Base-by-base conservation (phyloP, 768 basidiomycete species). In the Mycena metata region DNA sequence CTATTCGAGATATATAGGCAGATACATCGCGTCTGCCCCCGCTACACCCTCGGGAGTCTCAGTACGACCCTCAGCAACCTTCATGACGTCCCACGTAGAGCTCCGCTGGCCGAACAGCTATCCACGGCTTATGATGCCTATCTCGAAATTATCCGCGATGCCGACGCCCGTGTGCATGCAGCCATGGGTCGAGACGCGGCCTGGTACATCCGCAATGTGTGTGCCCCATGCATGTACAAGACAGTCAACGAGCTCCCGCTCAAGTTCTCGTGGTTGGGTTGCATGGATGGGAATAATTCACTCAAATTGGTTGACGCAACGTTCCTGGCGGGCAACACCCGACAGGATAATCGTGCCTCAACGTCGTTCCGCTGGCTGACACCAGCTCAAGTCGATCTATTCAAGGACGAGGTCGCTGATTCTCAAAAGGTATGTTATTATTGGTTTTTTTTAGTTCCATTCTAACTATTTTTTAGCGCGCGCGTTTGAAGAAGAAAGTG, bases 1-100 rank as follows among this genome's bases (percentile, higher is more conserved):
- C 57, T 70, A 2, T 71, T 79, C 13, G 72, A 75, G 17, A 55
- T 71, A 2, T 78, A 73, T 52, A 71, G 72, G 3, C 78, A 78
- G 57, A 49, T 72, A 8, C 75, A 76, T 47, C 67, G 71, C 0
- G 69, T 68, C 5, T 76, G 76, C 46, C 77, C 77, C 0, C 69
- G 71, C 0, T 69, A 76, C 47, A 76, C 71, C 55, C 61, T 78
- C 13, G 68, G 75, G 23, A 75, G 71, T 3, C 65, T 67, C 58
- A 45, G 60, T 11, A 60, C 35, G 17, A 52, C 47, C 3, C 59
- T 76, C 4, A 73, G 67, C 36, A 56, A 69, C 39, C 50, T 77
- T 3, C 75, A 76, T 33, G 15, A 46, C 23, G 24, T 17, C 26
- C 56, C 64, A 6, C 47, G 57, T 0, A 23, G 30, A 17, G 7